These are phyloP conservation scores for Cyclotella baltica DNA, from an alignment of 108 stramenopile species.

Conservation along the genomic window DNA sequence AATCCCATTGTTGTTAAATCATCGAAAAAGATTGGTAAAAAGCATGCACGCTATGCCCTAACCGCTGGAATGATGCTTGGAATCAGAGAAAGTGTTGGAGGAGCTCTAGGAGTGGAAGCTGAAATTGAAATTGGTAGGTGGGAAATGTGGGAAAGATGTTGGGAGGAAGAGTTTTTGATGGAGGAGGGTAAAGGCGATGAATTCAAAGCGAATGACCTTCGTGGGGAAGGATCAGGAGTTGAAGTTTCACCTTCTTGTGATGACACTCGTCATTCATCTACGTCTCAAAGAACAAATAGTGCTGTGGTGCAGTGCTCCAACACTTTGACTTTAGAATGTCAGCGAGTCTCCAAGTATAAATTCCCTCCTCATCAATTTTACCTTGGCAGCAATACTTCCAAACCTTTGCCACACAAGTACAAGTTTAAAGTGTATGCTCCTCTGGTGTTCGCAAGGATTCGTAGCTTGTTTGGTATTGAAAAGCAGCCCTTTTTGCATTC, in stretches of 20 bases:
- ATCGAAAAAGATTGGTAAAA: conserved; percentile 64
- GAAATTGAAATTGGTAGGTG: conserved; percentile 48
- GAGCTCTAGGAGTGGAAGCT: conserved; percentile 49
- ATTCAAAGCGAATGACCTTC: neutral
- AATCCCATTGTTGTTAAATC: conserved; percentile 46
- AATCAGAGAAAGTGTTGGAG: conserved; percentile 64
- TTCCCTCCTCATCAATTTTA: conserved; percentile 53
- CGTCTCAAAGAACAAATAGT: neutral
- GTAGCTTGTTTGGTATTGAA: conserved; percentile 69
- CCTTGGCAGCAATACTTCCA: conserved; percentile 35
- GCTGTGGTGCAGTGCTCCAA: conserved; percentile 7
- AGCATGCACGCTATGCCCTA: conserved; percentile 79
- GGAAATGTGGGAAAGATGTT: conserved; percentile 31
- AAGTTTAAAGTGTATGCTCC: conserved; percentile 93
- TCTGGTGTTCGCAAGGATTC: conserved; percentile 66
- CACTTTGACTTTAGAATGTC: conserved; percentile 42
- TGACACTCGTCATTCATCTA: neutral
- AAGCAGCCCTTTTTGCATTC: conserved; percentile 80
- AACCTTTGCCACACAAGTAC: conserved; percentile 68
- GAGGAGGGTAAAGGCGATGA: conserved; percentile 6
- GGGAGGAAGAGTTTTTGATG: conserved; percentile 21
- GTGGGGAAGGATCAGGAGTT: neutral
- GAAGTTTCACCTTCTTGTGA: neutral
- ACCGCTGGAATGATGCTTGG: conserved; percentile 94
- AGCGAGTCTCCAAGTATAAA: conserved; percentile 52